Base-by-base conservation (phyloP, 495 filamentous ascomycete genomes). In the Penicillium paradoxum region DNA sequence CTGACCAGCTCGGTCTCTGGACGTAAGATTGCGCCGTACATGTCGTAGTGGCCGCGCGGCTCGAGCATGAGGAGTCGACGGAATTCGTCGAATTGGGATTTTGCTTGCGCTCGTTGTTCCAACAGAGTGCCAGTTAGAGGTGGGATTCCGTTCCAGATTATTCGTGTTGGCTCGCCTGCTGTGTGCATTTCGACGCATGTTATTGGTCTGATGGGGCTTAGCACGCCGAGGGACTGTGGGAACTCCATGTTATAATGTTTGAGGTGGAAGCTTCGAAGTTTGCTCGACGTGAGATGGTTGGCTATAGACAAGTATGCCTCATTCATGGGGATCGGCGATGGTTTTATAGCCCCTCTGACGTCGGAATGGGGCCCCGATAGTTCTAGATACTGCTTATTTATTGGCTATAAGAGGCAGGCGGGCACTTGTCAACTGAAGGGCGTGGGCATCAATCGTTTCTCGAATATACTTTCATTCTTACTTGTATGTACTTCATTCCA, bases 101-200 rank as follows among this genome's bases (percentile, higher is more conserved):
- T 64, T 22, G 60, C 60, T 51, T 61, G 54, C 1, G 49, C 60
- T 6, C 60, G 58, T 36, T 64, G 54, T 38, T 64, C 52, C 1
- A 61, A 39, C 2, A 64, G 42, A 7, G 58, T 57, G 4, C 60
- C 60, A 3, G 33, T 50, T 13, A 64, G 27, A 17, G 36, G 33
- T 22, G 60, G 60, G 30, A 61, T 56, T 0, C 58, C 58, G 3
- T 29, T 7, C 29, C 49, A 56, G 5, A 64, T 29, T 8, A 64
- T 64, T 18, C 60, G 54, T 11, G 60, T 64, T 38, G 60, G 60
- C 47, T 64, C 60, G 24, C 60, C 60, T 19, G 60, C 51, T 19
- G 60, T 64, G 48, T 64, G 60, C 60, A 64, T 64, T 7, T 64
- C 60, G 21, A 64, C 54, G 30, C 60, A 63, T 15, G 47, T 27